Conservation (phyloP, 129 eudicot genomes). For the Flaveria linearis region DNA sequence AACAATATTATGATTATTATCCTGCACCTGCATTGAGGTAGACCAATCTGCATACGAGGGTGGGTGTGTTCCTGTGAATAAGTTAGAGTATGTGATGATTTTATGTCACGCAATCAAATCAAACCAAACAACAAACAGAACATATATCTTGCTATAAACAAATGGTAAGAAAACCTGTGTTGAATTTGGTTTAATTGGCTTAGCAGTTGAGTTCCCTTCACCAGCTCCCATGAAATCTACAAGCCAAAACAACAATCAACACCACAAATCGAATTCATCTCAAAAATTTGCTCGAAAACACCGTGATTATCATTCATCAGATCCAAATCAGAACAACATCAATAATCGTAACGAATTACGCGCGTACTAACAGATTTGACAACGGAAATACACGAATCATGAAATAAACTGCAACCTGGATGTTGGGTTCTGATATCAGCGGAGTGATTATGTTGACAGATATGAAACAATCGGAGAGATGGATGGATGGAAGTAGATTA, state of each 20-base stretch:
- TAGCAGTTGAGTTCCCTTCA: constrained; percentile 66
- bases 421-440: too few relatives aligned
- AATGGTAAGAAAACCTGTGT: constrained; percentile 50
- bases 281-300: not conserved
- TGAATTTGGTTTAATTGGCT: constrained; percentile 57
- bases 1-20: not conserved
- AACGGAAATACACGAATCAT: not conserved
- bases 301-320: not conserved
- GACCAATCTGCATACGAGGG: constrained; percentile 87
- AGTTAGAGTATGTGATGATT: not conserved
- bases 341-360: not conserved
- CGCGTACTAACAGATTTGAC: not conserved
- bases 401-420: not conserved
- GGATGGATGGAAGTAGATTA: not conserved
- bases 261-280: not conserved
- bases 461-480: not conserved
- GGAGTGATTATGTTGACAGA: not conserved
- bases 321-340: not conserved
- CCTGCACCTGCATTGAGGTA: constrained; percentile 83
- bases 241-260: not conserved
- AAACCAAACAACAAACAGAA: not conserved
- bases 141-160: too few relatives aligned
- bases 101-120: not conserved
- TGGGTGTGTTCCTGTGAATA: constrained; percentile 59
- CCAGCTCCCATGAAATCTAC: constrained; percentile 61